Evolutionary conservation across 306 rosid species (phyloP).

Genomic region (Gastrolobium villosum): DNA sequence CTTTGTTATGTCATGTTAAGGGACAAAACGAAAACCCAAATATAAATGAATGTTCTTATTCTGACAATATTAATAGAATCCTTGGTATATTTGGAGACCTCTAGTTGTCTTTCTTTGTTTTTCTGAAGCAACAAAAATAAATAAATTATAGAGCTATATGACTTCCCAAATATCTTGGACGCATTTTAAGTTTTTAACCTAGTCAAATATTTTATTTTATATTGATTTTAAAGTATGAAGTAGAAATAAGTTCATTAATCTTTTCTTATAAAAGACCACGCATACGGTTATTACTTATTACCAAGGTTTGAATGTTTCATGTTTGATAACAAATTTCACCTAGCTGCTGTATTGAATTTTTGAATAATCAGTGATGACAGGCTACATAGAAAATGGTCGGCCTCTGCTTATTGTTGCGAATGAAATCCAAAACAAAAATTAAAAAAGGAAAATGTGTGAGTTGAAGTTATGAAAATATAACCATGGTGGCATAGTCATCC

Average conservation of each 20-base stretch:
- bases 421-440: no score
- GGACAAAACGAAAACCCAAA: no score
- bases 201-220: no score
- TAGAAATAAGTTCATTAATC: neutral
- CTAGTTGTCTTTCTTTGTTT: neutral
- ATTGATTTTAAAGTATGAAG: no score
- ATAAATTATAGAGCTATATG: neutral
- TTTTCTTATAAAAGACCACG: neutral
- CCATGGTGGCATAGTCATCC: no score
- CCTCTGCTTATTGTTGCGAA: no score
- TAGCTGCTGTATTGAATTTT: neutral
- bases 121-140: neutral
- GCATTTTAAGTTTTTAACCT: no score
- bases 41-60: neutral
- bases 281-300: neutral
- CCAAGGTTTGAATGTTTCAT: neutral
- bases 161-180: neutral
- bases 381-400: neutral
- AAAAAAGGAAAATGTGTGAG: no score
- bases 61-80: neutral
- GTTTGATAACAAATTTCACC: neutral
- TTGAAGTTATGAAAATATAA: no score
- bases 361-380: neutral
- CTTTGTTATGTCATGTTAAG: no score
- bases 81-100: neutral